phyloP scores from a whole-genome alignment of 805 yeast species.

The Millerago galiae region DNA sequence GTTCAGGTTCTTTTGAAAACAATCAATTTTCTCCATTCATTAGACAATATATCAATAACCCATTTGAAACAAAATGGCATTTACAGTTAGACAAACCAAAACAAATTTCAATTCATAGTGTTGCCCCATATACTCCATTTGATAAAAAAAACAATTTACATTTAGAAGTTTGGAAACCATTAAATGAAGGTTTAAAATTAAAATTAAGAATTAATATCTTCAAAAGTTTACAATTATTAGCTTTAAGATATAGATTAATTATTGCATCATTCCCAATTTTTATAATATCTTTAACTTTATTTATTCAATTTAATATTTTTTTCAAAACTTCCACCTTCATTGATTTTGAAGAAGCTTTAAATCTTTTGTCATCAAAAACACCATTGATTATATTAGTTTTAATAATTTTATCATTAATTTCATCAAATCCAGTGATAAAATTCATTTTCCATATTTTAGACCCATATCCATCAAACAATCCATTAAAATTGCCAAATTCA shows the following conservation, averaged over 20 bases:
- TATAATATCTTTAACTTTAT: constrained; percentile 43
- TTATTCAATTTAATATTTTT: constrained; percentile 48
- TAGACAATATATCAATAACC: constrained; percentile 59
- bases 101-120: constrained; percentile 47
- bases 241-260: constrained; percentile 71
- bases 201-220: constrained; percentile 43
- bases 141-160: constrained; percentile 24
- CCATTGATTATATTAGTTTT: constrained; percentile 20
- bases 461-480: constrained; percentile 45
- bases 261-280: constrained; percentile 65
- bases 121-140: constrained; percentile 66
- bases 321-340: constrained; percentile 33
- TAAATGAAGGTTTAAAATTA: constrained; percentile 9
- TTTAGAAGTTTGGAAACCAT: constrained; percentile 42
- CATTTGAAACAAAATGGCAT: constrained; percentile 78
- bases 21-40: constrained; percentile 50
- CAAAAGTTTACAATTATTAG: constrained; percentile 59
- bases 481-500: constrained; percentile 37
- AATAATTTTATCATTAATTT: constrained; percentile 34
- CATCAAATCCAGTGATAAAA: constrained; percentile 31
- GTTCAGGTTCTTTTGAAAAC: constrained; percentile 4
- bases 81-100: constrained; percentile 39
- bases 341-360: constrained; percentile 41
- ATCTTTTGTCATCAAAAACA: constrained; percentile 28
- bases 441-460: constrained; percentile 38